Evolutionary conservation across 805 yeast genomes (phyloP), one percentile per base, ranked within the genome.

Genomic region (Isabelozyma heimii): DNA sequence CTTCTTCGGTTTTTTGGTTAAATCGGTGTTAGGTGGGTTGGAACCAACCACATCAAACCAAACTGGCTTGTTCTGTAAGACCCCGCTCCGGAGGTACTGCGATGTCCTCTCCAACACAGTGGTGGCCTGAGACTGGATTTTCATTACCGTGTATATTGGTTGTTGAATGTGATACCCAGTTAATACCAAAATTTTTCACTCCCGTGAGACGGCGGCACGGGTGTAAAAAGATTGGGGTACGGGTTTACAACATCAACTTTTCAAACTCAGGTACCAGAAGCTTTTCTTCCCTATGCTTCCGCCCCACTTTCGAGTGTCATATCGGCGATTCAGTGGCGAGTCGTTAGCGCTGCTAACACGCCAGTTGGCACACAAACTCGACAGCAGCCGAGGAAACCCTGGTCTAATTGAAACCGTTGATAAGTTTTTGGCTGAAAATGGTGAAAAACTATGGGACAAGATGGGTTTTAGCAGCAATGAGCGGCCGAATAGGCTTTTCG

Each of bases 41-140:
- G 84, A 77, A 4, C 89, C 88, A 13, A 94, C 90, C 5, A 88
- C 92, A 53, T 85, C 83, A 67, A 79, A 90, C 99, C 98, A 94
- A 1, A 85, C 85, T 1, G 99, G 99, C 60, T 87, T 85, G 30
- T 77, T 69, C 30, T 67, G 74, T 43, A 90, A 75, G n/a, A 85
- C 72, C 1, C 95, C 92, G 0, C 88, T 79, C 57, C 76, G 76
- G 53, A 92, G 70, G 57, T 84, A 84, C 50, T 86, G 84, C 1
- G 97, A 85, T 0, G 97, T 88, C 60, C 91, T 81, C 66, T 87
- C 87, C 42, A 91, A 79, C 3, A 91, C 87, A 53, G 81, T 81
- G 28, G 84, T 80, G 28, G 97, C 96, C 50, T 81, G 76, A 15
- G 65, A 65, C 56, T 84, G 86, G 60, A 85, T 88, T 53, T 86